Evolutionary conservation across 2,329 filamentous ascomycete genomes (phyloP).

Genomic region (Pezicula rhizophila): DNA sequence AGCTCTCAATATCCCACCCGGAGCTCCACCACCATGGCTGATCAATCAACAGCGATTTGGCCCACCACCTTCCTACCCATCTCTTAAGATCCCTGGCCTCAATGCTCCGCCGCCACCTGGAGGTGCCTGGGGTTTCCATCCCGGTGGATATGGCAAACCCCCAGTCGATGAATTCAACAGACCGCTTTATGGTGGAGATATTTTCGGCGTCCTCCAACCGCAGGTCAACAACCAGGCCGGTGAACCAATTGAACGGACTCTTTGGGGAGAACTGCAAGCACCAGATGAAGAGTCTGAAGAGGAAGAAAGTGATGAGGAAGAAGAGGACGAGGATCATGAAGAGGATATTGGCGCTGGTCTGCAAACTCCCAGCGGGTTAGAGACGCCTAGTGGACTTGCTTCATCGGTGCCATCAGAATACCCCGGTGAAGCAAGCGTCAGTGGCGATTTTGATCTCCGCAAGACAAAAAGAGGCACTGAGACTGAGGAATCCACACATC

Average conservation of each 20-base stretch:
- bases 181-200: constrained; percentile 87
- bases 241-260: constrained; percentile 76
- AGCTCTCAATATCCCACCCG: constrained; percentile 86
- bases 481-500: constrained; percentile 71
- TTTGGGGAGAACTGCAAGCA: constrained; percentile 89
- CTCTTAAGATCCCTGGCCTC: constrained; percentile 88
- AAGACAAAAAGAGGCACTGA: constrained; percentile 82
- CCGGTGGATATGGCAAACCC: constrained; percentile 92
- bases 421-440: constrained; percentile 66
- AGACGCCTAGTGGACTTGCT: constrained; percentile 74
- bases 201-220: constrained; percentile 72
- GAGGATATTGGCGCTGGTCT: constrained; percentile 59
- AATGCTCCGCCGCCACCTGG: constrained; percentile 89
- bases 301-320: constrained; percentile 66
- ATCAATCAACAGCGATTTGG: constrained; percentile 95
- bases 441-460: constrained; percentile 84
- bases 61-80: constrained; percentile 88
- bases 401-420: constrained; percentile 79
- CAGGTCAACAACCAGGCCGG: constrained; percentile 57
- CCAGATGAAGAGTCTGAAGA: constrained; percentile 69
- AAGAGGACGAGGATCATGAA: constrained; percentile 57
- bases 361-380: constrained; percentile 69
- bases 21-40: constrained; percentile 91
- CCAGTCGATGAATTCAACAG: constrained; percentile 90
- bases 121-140: constrained; percentile 89